Evolutionary conservation across 768 basidiomycete species (phyloP).

Genomic region (Gymnopilus junonius): DNA sequence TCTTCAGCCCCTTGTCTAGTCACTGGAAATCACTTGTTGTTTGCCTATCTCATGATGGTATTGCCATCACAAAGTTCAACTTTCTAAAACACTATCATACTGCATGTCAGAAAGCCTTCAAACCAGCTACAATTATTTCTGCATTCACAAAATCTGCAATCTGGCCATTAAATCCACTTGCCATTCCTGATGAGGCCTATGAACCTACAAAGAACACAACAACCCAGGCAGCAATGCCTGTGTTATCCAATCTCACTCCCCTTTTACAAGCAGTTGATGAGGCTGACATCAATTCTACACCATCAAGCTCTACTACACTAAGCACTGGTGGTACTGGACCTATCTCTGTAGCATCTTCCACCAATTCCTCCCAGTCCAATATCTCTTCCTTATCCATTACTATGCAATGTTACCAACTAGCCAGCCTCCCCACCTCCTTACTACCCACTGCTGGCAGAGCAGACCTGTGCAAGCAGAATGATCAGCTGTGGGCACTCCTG

Average conservation of each 20-base stretch:
- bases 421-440: neutral
- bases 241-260: slow-evolving; percentile 18
- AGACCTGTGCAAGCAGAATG: too few relatives aligned
- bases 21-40: slow-evolving; percentile 34
- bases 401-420: neutral
- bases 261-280: too few relatives aligned
- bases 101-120: slow-evolving; percentile 28
- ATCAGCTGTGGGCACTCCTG: too few relatives aligned
- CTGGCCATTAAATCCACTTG: slow-evolving; percentile 27
- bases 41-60: slow-evolving; percentile 7
- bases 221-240: slow-evolving; percentile 26
- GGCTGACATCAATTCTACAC: too few relatives aligned
- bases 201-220: slow-evolving; percentile 30
- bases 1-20: slow-evolving; percentile 38
- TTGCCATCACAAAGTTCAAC: slow-evolving; percentile 33
- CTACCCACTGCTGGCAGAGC: too few relatives aligned
- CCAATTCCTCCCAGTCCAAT: neutral
- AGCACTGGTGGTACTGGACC: too few relatives aligned
- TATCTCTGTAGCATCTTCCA: too few relatives aligned
- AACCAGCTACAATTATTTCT: slow-evolving; percentile 28
- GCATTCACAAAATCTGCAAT: slow-evolving; percentile 36
- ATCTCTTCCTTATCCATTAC: neutral
- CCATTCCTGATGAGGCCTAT: slow-evolving; percentile 22
- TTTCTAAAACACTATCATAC: slow-evolving; percentile 27
- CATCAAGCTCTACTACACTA: too few relatives aligned